phyloP scores from a whole-genome alignment of 495 filamentous ascomycete genomes.

The Stereocaulon alpinum region DNA sequence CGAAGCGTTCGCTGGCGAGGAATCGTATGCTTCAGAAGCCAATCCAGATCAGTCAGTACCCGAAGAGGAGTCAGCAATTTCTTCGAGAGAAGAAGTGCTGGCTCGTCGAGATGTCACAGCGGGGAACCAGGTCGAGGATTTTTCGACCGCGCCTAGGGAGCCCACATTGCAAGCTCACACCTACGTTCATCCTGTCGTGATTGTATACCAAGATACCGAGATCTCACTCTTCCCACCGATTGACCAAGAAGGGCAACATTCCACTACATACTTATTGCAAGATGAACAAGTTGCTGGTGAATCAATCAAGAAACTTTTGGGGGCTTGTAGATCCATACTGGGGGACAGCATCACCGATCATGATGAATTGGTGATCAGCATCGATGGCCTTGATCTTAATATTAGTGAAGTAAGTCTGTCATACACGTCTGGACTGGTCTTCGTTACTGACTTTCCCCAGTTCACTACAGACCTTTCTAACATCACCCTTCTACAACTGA shows the following conservation, averaged over 20 bases:
- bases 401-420: conserved; percentile 54
- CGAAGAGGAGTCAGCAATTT: neutral
- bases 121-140: neutral
- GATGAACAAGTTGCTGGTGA: conserved; percentile 51
- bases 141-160: neutral
- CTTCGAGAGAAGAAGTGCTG: neutral
- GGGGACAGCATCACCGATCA: conserved; percentile 52
- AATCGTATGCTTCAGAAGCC: neutral
- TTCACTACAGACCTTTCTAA: conserved; percentile 8
- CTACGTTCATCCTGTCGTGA: conserved; percentile 41
- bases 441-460: conserved; percentile 6
- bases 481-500: conserved; percentile 44
- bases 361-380: conserved; percentile 58
- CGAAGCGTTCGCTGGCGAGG: neutral
- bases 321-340: conserved; percentile 55
- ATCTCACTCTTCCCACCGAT: conserved; percentile 63
- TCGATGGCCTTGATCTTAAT: conserved; percentile 58
- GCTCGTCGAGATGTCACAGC: neutral
- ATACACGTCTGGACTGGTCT: neutral
- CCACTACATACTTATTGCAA: conserved; percentile 63
- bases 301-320: conserved; percentile 49
- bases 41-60: neutral
- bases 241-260: conserved; percentile 43
- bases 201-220: conserved; percentile 55
- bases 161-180: neutral